phyloP scores from a whole-genome alignment of 2,329 filamentous ascomycete genomes.

The Colletotrichum destructivum region DNA sequence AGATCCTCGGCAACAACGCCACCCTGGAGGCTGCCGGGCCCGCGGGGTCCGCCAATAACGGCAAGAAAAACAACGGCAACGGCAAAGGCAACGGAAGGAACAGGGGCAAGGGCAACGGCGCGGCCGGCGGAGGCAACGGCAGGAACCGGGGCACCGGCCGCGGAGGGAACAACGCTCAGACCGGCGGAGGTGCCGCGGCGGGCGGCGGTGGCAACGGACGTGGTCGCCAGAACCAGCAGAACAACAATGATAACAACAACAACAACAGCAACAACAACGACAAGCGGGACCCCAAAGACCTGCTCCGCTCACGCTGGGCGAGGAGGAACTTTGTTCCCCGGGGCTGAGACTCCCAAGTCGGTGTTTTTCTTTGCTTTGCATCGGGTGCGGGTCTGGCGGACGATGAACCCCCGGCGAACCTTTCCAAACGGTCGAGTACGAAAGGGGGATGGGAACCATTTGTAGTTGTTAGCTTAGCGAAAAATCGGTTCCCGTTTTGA shows the following conservation, averaged over 20 bases:
- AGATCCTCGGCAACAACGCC: constrained; percentile 51
- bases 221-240: constrained; percentile 24
- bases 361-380: too few species aligned
- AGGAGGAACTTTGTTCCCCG: constrained; percentile 20
- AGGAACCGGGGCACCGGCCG: not conserved
- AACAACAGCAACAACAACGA: constrained; percentile 16
- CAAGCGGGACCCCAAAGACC: constrained; percentile 17
- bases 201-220: constrained; percentile 2
- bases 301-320: constrained; percentile 11
- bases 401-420: too few species aligned
- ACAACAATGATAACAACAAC: constrained; percentile 10
- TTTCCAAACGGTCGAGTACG: too few species aligned
- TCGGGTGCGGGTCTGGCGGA: too few species aligned
- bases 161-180: not conserved
- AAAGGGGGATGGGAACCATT: not conserved
- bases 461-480: constrained; percentile 22
- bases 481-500: not conserved
- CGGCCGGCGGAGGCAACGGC: not conserved
- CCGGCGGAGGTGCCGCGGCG: not conserved
- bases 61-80: not conserved
- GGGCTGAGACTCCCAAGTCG: not conserved
- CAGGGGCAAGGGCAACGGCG: constrained; percentile 6
- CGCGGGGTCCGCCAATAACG: constrained; percentile 16
- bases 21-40: constrained; percentile 53
- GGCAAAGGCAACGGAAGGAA: not conserved